A percentile compares a stretch with the other conserved stretches of the same genome.
Evolutionary conservation across 805 yeast genomes (phyloP).

Genomic region (Candida parachauliodes): DNA sequence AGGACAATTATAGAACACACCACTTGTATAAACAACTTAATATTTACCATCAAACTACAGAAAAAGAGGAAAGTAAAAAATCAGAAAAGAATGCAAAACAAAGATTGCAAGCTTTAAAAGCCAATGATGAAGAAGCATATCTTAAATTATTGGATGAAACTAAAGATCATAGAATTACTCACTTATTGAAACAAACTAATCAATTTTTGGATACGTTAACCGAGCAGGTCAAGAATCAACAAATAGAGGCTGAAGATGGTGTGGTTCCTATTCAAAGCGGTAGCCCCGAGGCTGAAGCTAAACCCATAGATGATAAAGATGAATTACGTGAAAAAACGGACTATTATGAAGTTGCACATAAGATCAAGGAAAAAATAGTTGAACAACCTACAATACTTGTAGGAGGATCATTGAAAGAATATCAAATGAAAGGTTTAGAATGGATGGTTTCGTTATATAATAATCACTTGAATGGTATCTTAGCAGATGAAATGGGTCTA

Average conservation of each 20-base stretch:
- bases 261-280: slow-evolving; percentile 14
- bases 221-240: slow-evolving; percentile 75
- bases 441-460: slow-evolving; percentile 66
- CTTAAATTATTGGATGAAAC: slow-evolving; percentile 80
- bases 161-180: slow-evolving; percentile 83
- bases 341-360: slow-evolving; percentile 80
- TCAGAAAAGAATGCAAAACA: slow-evolving; percentile 81
- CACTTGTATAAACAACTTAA: slow-evolving; percentile 33
- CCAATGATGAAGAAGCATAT: slow-evolving; percentile 87
- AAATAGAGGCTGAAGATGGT: slow-evolving; percentile 41
- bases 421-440: slow-evolving; percentile 62
- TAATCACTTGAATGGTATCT: slow-evolving; percentile 58
- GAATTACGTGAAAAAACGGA: slow-evolving; percentile 66
- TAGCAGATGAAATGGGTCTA: slow-evolving; percentile 68
- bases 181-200: slow-evolving; percentile 76
- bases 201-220: slow-evolving; percentile 73
- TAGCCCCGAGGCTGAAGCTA: slow-evolving; percentile 25
- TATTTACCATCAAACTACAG: slow-evolving; percentile 53
- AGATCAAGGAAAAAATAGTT: slow-evolving; percentile 60
- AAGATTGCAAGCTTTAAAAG: slow-evolving; percentile 81
- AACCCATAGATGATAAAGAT: slow-evolving; percentile 38
- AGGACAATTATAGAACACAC: slow-evolving; percentile 22
- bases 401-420: slow-evolving; percentile 78
- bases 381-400: slow-evolving; percentile 67
- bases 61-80: slow-evolving; percentile 72